Percentiles rank a stretch among this genome's conserved stretches.
These are phyloP conservation scores for Bacterosira constricta DNA, from an alignment of 108 stramenopile species.

Conservation along the genomic window DNA sequence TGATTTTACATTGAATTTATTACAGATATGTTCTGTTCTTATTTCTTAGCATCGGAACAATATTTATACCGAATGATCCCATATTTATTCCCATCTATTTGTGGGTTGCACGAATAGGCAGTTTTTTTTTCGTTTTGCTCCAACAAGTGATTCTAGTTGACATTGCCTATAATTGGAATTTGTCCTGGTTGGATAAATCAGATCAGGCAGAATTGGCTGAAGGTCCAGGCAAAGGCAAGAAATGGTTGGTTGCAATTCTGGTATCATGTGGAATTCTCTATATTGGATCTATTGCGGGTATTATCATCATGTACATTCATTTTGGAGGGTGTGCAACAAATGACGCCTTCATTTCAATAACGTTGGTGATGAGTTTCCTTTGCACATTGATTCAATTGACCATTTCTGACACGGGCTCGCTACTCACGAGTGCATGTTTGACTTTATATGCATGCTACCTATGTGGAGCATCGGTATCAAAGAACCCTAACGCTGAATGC, in stretches of 20 bases:
- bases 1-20: not conserved
- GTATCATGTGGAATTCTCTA: conserved; percentile 69
- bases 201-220: conserved; percentile 67
- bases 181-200: conserved; percentile 80
- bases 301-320: conserved; percentile 76
- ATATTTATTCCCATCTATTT: conserved; percentile 71
- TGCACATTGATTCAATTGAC: conserved; percentile 68
- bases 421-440: conserved; percentile 84
- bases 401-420: conserved; percentile 71
- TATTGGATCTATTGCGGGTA: conserved; percentile 62
- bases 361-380: conserved; percentile 65
- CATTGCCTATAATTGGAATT: conserved; percentile 88
- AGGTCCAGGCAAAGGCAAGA: conserved; percentile 71
- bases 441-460: conserved; percentile 87
- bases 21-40: conserved; percentile 69
- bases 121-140: conserved; percentile 70
- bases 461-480: conserved; percentile 71
- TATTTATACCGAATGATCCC: conserved; percentile 83
- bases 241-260: conserved; percentile 86
- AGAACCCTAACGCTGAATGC: conserved; percentile 80
- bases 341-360: conserved; percentile 84
- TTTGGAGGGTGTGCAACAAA: conserved; percentile 83
- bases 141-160: conserved; percentile 89
- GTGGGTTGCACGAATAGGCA: conserved; percentile 75
- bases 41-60: conserved; percentile 57